phyloP scores from a whole-genome alignment of 2,329 filamentous ascomycete species.

The Sporothrix globosa region DNA sequence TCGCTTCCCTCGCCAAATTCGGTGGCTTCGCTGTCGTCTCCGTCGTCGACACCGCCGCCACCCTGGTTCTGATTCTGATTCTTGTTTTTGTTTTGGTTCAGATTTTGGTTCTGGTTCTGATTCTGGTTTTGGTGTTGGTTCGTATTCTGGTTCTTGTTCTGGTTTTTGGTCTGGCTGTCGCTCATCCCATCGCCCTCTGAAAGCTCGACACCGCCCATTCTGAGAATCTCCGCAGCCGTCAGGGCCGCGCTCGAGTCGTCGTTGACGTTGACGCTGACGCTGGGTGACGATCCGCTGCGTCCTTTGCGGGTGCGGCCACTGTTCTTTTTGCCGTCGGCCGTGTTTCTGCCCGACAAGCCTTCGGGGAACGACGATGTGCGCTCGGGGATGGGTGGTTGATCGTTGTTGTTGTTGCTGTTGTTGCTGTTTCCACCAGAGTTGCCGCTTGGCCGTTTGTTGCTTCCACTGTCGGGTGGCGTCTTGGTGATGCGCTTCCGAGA shows the following conservation, averaged over 20 bases:
- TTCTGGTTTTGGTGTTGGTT: too few species aligned
- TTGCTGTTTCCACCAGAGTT: neutral
- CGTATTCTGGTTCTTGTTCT: too few species aligned
- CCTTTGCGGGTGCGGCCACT: neutral
- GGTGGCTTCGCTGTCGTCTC: conserved; percentile 16
- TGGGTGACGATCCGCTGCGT: neutral
- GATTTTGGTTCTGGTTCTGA: too few species aligned
- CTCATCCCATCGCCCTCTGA: neutral
- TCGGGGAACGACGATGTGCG: conserved; percentile 16
- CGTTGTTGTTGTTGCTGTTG: neutral
- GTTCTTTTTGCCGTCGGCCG: neutral
- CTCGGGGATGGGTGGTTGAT: conserved; percentile 7
- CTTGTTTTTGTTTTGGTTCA: too few species aligned
- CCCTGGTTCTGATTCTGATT: too few species aligned
- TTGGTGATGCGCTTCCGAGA: conserved; percentile 25
- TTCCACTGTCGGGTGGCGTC: neutral
- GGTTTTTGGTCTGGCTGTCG: too few species aligned
- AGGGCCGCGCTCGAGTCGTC: conserved; percentile 11
- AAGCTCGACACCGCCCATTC: neutral
- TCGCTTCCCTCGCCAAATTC: conserved; percentile 18
- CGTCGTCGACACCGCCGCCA: neutral
- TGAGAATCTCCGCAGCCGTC: neutral
- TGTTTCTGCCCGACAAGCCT: neutral
- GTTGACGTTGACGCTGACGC: neutral
- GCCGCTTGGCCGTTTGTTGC: conserved; percentile 16